Evolutionary conservation across 495 filamentous ascomycete species (phyloP), one percentile per base, ranked within the genome.

Genomic region (Thermochaetoides thermophila): DNA sequence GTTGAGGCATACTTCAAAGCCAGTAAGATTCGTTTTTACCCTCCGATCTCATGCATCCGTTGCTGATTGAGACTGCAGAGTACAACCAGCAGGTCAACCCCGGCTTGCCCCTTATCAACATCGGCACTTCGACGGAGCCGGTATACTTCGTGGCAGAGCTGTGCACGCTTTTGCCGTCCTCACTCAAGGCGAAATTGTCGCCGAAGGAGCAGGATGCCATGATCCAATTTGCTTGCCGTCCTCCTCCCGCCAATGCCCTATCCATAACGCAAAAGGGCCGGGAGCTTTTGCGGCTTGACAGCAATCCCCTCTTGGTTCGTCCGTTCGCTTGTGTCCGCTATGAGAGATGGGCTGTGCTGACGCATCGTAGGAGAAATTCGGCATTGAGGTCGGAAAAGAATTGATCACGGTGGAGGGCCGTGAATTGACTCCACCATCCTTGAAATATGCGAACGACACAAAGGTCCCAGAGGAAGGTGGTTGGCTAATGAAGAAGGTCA

Each of bases 61-160:
- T 9, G 9, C 0, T 28, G 6, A 18, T 13, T 19, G 18, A 37
- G 29, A 41, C 32, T 7, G 9, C 12, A 60, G 55, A 63, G 29
- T 57, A 66, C 37, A 35, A 38, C 1, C 44, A 46, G 8, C 32
- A 19, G 22, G 36, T 43, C 15, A 32, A 59, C n/a, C n/a, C 32
- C 5, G 39, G 48, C 0, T 37, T 69, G 5, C 81, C 82, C 0
- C 63, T 87, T 3, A 54, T 94, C 36, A 85, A 91, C 45, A 63
- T 78, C 9, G 81, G 81, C 4, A 73, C 52, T 12, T 46, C 32
- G 1, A 50, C 59, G 0, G 66, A 62, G 15, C 76, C 82, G 0
- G 59, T 57, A 14, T 87, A 78, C 41, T 44, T 83, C 28, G 74
- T 82, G 0, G 63, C 72, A 1, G 80, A 91, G 40, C 53, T 76